A percentile compares a stretch with the other conserved stretches of the same genome.
Conservation (phyloP, 2,329 filamentous ascomycete genomes). For the Fulvia fulva region DNA sequence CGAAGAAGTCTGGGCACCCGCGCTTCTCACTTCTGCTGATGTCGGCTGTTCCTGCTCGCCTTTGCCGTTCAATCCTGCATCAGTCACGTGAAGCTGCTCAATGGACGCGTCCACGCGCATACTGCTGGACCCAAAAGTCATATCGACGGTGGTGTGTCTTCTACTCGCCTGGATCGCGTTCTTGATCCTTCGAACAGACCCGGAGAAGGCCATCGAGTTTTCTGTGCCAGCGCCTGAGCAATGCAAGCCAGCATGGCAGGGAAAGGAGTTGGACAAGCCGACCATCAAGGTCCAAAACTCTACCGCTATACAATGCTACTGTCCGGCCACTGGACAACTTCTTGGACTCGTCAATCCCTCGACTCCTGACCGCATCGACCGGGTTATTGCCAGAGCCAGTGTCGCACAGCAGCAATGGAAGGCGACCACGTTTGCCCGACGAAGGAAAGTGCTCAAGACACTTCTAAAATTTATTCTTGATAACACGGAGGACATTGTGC, state of each 20-base stretch:
- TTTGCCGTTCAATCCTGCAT: not conserved
- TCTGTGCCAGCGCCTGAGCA: constrained; percentile 55
- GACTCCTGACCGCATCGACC: constrained; percentile 72
- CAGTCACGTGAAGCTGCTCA: not conserved
- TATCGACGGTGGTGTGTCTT: constrained; percentile 10
- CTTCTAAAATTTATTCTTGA: constrained; percentile 80
- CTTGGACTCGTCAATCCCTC: constrained; percentile 76
- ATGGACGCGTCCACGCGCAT: constrained; percentile 9
- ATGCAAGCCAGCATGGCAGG: constrained; percentile 51
- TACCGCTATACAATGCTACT: constrained; percentile 75
- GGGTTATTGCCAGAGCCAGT: constrained; percentile 68
- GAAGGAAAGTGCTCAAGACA: constrained; percentile 74
- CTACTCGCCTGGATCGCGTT: constrained; percentile 10
- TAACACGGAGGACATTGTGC: constrained; percentile 82
- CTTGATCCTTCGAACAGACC: constrained; percentile 11
- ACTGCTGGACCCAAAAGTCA: constrained; percentile 7
- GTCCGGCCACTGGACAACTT: constrained; percentile 80
- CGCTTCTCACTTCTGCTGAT: not conserved
- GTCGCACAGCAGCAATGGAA: constrained; percentile 75
- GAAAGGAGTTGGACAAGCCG: constrained; percentile 56
- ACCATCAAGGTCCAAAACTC: constrained; percentile 63
- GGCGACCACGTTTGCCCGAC: constrained; percentile 69
- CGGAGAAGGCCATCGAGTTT: constrained; percentile 26
- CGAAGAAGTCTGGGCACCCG: not conserved
- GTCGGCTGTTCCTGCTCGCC: not conserved